Evolutionary conservation across 2,329 filamentous ascomycete species (phyloP).

Genomic region (Sporothrix euskadiensis): DNA sequence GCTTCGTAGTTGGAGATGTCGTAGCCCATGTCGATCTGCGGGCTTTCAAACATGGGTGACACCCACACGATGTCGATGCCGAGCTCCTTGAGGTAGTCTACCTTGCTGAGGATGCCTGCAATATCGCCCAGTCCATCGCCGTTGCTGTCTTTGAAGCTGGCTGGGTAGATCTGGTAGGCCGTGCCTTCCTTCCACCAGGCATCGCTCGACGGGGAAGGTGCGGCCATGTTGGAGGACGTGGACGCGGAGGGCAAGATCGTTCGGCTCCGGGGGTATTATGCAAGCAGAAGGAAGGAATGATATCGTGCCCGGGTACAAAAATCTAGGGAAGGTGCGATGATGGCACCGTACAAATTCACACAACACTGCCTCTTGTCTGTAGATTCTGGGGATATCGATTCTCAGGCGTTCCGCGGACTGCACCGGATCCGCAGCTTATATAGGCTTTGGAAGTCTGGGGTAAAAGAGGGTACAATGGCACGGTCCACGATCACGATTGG

Average conservation of each 20-base stretch:
- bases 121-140: conserved; percentile 67
- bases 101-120: conserved; percentile 62
- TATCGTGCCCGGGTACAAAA: too few species aligned
- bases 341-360: background rate
- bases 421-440: background rate
- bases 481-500: background rate
- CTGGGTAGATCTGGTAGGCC: conserved; percentile 50
- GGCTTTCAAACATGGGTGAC: conserved; percentile 54
- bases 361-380: background rate
- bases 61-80: conserved; percentile 65
- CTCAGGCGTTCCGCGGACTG: background rate
- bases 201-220: background rate
- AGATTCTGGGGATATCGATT: background rate
- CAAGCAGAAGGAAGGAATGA: background rate
- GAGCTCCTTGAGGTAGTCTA: conserved; percentile 64
- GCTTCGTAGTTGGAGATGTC: conserved; percentile 66
- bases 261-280: background rate
- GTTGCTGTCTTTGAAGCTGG: conserved; percentile 59
- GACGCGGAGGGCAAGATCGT: background rate
- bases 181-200: conserved; percentile 35
- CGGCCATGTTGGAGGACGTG: conserved; percentile 5
- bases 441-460: conserved; percentile 7
- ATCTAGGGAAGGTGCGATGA: background rate
- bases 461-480: conserved; percentile 10
- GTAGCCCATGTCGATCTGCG: conserved; percentile 61